phyloP scores from a whole-genome alignment of 2,329 filamentous ascomycete species.

The Epichloe gansuensis region DNA sequence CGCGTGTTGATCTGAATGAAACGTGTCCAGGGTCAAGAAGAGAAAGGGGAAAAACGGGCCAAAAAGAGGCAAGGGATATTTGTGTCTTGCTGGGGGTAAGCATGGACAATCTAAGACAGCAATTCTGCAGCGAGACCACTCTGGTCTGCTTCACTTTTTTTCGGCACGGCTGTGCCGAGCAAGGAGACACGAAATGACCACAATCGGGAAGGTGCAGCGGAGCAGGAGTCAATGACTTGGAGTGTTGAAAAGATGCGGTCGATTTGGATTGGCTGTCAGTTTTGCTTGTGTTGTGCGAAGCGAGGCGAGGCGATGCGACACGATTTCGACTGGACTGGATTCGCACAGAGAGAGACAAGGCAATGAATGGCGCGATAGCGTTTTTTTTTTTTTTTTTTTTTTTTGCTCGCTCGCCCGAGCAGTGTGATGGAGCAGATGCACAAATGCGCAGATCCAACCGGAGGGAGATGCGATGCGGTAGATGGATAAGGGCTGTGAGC shows the following conservation, averaged over 20 bases:
- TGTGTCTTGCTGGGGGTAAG: neutral
- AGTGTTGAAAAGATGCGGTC: neutral
- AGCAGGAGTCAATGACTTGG: neutral
- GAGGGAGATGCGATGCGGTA: neutral
- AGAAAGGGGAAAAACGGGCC: no score
- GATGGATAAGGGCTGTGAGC: neutral
- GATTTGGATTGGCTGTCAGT: conserved; percentile 1
- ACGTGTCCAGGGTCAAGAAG: neutral
- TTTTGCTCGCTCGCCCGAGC: neutral
- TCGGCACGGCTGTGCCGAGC: conserved; percentile 7
- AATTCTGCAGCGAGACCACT: conserved; percentile 5
- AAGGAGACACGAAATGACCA: conserved; percentile 5
- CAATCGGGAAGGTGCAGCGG: conserved; percentile 7
- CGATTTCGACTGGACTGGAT: neutral
- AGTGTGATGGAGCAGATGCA: neutral
- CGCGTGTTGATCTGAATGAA: neutral
- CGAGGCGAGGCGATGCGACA: neutral
- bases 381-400: no score
- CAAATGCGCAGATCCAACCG: neutral
- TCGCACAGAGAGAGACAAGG: conserved; percentile 2
- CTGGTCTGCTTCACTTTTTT: conserved; percentile 2
- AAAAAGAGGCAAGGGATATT: neutral
- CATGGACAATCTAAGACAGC: conserved; percentile 5
- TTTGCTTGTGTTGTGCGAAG: neutral
- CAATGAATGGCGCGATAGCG: neutral